Percentiles rank a stretch among this genome's conserved stretches.
phyloP scores from a whole-genome alignment of 2,329 filamentous ascomycete species.

The Ascochyta koolunga region DNA sequence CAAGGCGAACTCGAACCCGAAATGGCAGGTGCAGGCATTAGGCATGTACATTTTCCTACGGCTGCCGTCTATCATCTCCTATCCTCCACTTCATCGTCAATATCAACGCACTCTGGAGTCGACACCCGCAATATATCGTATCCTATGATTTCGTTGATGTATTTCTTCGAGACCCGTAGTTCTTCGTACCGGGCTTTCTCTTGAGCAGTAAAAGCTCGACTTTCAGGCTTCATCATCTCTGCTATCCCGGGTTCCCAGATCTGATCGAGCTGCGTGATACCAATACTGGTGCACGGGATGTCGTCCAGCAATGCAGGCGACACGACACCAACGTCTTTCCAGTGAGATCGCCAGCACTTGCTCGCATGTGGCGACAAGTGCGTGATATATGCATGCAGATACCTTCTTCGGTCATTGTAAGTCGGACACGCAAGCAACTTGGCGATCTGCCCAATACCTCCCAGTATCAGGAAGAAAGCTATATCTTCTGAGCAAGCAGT shows the following conservation, averaged over 20 bases:
- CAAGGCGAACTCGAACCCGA: not conserved
- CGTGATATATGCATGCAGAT: conserved; percentile 42
- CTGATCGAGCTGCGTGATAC: conserved; percentile 45
- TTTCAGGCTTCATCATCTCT: conserved; percentile 39
- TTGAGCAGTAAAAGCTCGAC: conserved; percentile 37
- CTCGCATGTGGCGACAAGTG: conserved; percentile 46
- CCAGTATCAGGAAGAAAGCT: conserved; percentile 44
- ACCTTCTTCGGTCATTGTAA: conserved; percentile 40
- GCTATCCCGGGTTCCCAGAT: conserved; percentile 44
- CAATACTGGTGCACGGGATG: conserved; percentile 44
- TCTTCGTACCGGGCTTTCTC: conserved; percentile 39
- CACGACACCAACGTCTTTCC: conserved; percentile 43
- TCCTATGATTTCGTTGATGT: conserved; percentile 46
- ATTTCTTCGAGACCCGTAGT: conserved; percentile 36
- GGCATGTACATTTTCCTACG: not conserved
- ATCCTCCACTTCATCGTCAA: conserved; percentile 25
- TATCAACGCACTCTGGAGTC: conserved; percentile 12
- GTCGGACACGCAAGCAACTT: conserved; percentile 42
- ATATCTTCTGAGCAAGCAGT: conserved; percentile 44
- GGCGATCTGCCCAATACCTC: conserved; percentile 43
- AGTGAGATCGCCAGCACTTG: conserved; percentile 42
- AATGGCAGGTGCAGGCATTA: not conserved
- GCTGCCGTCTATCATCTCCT: conserved; percentile 1
- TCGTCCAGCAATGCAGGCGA: conserved; percentile 45
- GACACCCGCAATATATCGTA: conserved; percentile 44